Evolutionary conservation across 345 rosid genomes (phyloP).

Genomic region (Euclidium syriacum): DNA sequence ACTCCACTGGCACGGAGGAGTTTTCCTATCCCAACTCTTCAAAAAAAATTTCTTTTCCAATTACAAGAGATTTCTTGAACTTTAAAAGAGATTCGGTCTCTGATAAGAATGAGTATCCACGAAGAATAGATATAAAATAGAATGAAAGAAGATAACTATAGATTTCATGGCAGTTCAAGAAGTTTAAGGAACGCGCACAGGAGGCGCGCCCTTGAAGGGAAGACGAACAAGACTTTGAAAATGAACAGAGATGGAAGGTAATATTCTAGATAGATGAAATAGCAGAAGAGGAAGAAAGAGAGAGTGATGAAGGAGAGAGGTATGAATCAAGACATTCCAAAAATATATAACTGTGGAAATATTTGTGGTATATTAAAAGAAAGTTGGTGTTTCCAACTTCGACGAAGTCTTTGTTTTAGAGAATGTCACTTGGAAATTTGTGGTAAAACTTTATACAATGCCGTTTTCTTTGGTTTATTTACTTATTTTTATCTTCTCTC

Average conservation of each 20-base stretch:
- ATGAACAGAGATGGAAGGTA: not conserved
- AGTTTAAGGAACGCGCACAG: slow-evolving; percentile 41
- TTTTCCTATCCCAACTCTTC: slow-evolving; percentile 37
- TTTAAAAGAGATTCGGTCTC: slow-evolving; percentile 50
- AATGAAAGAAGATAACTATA: slow-evolving; percentile 6
- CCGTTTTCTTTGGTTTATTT: not conserved
- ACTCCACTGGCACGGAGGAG: slow-evolving; percentile 54
- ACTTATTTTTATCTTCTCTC: not conserved
- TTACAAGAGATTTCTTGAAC: slow-evolving; percentile 48
- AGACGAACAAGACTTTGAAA: slow-evolving; percentile 28
- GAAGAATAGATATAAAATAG: not conserved
- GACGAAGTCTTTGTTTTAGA: slow-evolving; percentile 18
- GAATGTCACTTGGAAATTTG: not conserved
- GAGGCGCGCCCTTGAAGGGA: slow-evolving; percentile 54
- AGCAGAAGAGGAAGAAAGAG: slow-evolving; percentile 14
- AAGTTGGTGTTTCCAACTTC: slow-evolving; percentile 7
- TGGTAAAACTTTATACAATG: slow-evolving; percentile 3
- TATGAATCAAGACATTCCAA: slow-evolving; percentile 7
- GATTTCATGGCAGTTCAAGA: slow-evolving; percentile 12
- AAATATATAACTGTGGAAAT: slow-evolving; percentile 11
- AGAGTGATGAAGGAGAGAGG: slow-evolving; percentile 16
- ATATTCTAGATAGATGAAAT: not conserved
- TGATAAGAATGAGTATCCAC: slow-evolving; percentile 20
- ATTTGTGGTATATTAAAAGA: slow-evolving; percentile 9
- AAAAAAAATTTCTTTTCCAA: slow-evolving; percentile 27